A percentile compares a stretch with the other conserved stretches of the same genome.
These are phyloP conservation scores for Myriosclerotinia curreyana DNA, from an alignment of 2,329 filamentous ascomycete species.

Conservation along the genomic window DNA sequence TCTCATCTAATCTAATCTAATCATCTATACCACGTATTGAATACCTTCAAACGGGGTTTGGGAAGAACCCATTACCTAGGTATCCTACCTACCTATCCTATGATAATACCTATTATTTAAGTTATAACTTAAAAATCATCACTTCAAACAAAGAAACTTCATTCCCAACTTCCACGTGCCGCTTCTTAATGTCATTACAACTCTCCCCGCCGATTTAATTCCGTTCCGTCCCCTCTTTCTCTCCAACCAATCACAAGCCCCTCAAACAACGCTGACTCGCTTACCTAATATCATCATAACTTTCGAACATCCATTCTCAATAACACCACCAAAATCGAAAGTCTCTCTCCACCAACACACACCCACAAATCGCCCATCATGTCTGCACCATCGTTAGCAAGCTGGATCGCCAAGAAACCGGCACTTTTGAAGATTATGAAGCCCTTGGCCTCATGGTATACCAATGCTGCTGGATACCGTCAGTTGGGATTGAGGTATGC, in stretches of 20 bases:
- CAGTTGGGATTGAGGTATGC: constrained; percentile 84
- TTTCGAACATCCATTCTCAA: constrained; percentile 19
- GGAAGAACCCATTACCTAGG: no score
- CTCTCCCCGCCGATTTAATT: constrained; percentile 8
- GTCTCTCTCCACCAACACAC: neutral
- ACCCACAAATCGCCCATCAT: constrained; percentile 31
- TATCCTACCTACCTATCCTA: no score
- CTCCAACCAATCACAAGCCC: neutral
- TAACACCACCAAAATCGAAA: constrained; percentile 24
- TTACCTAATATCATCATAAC: constrained; percentile 21
- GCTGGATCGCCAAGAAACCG: constrained; percentile 76
- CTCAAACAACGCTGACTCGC: constrained; percentile 12
- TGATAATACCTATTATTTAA: neutral
- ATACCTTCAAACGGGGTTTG: neutral
- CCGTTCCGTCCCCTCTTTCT: constrained; percentile 11
- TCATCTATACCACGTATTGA: neutral
- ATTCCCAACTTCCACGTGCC: constrained; percentile 8
- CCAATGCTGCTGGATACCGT: constrained; percentile 85
- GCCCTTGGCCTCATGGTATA: constrained; percentile 86
- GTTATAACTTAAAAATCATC: neutral
- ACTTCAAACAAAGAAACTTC: constrained; percentile 6
- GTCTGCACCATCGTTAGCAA: constrained; percentile 57
- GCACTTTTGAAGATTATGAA: constrained; percentile 77
- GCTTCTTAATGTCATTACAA: neutral
- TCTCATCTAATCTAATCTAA: no score